Evolutionary conservation across 257 asterid species (phyloP).

Genomic region (Verbena officinalis): DNA sequence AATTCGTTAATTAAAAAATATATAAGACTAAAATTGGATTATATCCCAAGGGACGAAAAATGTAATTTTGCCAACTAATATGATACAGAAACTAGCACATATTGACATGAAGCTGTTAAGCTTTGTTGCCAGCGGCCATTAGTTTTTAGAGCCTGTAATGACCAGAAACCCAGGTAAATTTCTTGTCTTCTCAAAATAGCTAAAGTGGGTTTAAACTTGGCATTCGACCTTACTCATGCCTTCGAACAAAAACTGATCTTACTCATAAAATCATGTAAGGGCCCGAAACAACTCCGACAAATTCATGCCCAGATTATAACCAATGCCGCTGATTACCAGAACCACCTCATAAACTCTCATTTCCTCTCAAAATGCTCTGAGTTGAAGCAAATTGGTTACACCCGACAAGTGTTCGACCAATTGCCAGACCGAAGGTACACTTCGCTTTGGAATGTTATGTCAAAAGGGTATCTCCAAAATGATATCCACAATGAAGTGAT

Average conservation of each 20-base stretch:
- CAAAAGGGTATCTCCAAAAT: slow-evolving; percentile 71
- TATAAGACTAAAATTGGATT: too few species aligned
- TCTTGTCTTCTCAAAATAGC: slow-evolving; percentile 31
- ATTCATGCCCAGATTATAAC: slow-evolving; percentile 67
- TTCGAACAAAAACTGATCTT: slow-evolving; percentile 42
- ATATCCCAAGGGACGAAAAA: too few species aligned
- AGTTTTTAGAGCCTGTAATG: not conserved
- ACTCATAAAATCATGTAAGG: slow-evolving; percentile 66
- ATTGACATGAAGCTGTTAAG: too few species aligned
- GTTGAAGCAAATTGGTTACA: slow-evolving; percentile 35
- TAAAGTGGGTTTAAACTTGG: slow-evolving; percentile 29
- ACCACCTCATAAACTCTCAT: slow-evolving; percentile 51
- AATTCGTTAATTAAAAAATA: too few species aligned
- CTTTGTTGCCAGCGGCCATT: not conserved
- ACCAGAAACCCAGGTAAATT: not conserved
- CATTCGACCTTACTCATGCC: slow-evolving; percentile 17
- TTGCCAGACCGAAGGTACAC: slow-evolving; percentile 50
- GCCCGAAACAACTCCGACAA: slow-evolving; percentile 50
- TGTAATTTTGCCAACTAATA: too few species aligned
- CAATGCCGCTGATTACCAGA: slow-evolving; percentile 42
- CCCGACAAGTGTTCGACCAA: slow-evolving; percentile 66
- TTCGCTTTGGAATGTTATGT: slow-evolving; percentile 70
- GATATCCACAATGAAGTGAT: slow-evolving; percentile 43
- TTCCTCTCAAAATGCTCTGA: slow-evolving; percentile 56
- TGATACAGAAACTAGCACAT: too few species aligned